Evolutionary conservation across 2,329 filamentous ascomycete genomes (phyloP).

Genomic region (Fusarium virguliforme): DNA sequence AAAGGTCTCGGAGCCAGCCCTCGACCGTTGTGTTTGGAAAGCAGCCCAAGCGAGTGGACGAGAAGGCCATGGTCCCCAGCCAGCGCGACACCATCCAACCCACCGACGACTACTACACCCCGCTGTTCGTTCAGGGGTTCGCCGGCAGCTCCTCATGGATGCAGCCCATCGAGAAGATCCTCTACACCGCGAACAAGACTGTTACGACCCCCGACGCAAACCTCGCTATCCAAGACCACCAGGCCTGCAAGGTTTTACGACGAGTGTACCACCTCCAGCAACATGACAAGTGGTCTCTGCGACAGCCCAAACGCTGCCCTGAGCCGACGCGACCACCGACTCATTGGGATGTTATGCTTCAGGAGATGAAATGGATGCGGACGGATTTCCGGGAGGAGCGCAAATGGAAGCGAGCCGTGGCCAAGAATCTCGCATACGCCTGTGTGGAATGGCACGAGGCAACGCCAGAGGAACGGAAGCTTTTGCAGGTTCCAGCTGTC

Average conservation of each 20-base stretch:
- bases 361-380: conserved; percentile 98
- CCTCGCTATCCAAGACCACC: conserved; percentile 86
- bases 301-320: conserved; percentile 86
- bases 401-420: conserved; percentile 91
- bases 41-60: conserved; percentile 66
- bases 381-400: conserved; percentile 95
- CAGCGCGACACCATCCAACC: conserved; percentile 62
- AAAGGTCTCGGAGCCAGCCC: conserved; percentile 75
- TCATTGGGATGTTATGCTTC: conserved; percentile 88
- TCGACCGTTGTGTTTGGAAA: conserved; percentile 87
- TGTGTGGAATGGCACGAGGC: conserved; percentile 87
- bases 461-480: conserved; percentile 72
- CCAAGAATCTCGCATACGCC: conserved; percentile 83
- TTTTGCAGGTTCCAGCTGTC: conserved; percentile 77
- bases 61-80: conserved; percentile 62
- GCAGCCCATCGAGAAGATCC: conserved; percentile 78
- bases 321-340: conserved; percentile 84
- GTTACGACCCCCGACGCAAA: conserved; percentile 89
- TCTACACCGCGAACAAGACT: conserved; percentile 90
- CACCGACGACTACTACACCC: conserved; percentile 76
- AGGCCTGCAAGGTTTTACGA: conserved; percentile 88
- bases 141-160: conserved; percentile 71
- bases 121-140: conserved; percentile 73
- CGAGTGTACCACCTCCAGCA: conserved; percentile 93
- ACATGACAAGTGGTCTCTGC: conserved; percentile 91